Evolutionary conservation across 2,329 filamentous ascomycete genomes (phyloP).

Genomic region (Delphinella strobiligena): DNA sequence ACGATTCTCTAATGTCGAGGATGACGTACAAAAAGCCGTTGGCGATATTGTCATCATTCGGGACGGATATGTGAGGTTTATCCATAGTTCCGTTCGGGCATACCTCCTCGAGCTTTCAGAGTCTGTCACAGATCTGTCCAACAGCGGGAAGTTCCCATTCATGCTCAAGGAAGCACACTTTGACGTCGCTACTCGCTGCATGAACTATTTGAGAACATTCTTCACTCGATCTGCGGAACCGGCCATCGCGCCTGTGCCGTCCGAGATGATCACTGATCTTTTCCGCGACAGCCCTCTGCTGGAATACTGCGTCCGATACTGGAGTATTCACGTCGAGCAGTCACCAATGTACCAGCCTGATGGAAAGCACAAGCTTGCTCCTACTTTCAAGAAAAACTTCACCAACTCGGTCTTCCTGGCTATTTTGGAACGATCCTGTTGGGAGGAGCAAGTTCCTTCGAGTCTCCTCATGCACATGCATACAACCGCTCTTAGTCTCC

Average conservation of each 20-base stretch:
- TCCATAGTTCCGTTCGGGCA: neutral
- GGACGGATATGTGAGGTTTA: neutral
- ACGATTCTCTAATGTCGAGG: neutral
- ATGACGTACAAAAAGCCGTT: neutral
- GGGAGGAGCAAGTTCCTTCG: neutral
- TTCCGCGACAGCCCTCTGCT: neutral
- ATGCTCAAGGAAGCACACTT: neutral
- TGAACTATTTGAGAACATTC: neutral
- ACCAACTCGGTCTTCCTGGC: neutral
- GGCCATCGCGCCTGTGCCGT: neutral
- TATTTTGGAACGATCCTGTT: neutral
- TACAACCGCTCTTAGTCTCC: neutral
- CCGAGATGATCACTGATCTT: neutral
- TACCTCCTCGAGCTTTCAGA: neutral
- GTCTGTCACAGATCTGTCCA: neutral
- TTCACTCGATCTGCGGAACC: neutral
- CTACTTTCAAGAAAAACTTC: neutral
- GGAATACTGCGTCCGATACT: neutral
- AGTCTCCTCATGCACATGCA: neutral
- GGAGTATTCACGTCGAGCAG: neutral
- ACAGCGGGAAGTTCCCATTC: neutral
- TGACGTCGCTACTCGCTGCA: neutral
- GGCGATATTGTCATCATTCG: neutral
- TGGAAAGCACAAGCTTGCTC: neutral
- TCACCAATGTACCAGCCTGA: neutral